Conservation (phyloP, 148 eudicot species). For the Cornus suecica region DNA sequence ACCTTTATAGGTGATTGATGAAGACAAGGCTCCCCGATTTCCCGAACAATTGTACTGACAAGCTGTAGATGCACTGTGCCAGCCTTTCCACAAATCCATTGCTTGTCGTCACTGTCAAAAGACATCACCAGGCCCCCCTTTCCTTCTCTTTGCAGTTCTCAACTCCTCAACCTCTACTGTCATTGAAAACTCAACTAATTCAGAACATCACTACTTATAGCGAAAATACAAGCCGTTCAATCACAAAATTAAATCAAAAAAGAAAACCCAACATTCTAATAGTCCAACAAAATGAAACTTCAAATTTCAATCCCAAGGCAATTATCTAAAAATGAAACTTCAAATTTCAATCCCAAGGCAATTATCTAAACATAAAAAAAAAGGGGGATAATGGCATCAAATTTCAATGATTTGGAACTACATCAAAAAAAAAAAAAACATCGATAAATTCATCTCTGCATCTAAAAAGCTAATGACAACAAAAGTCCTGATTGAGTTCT, state of each 20-base stretch:
- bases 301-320: background rate
- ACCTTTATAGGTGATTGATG: constrained; percentile 83
- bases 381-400: background rate
- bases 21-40: constrained; percentile 93
- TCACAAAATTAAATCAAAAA: background rate
- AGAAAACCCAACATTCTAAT: too few species aligned
- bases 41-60: constrained; percentile 83
- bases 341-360: background rate
- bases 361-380: background rate
- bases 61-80: constrained; percentile 56
- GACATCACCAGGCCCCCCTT: constrained; percentile 60
- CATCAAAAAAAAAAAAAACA: background rate
- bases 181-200: background rate
- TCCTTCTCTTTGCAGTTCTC: background rate
- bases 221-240: background rate
- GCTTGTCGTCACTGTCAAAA: constrained; percentile 56
- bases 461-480: background rate
- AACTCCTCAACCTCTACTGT: constrained; percentile 10
- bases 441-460: background rate
- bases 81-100: constrained; percentile 80
- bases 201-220: background rate
- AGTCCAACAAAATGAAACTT: background rate
- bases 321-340: background rate
- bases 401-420: background rate
- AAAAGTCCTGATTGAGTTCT: background rate